Evolutionary conservation across 306 rosid genomes (phyloP).

Genomic region (Canavalia ensiformis): DNA sequence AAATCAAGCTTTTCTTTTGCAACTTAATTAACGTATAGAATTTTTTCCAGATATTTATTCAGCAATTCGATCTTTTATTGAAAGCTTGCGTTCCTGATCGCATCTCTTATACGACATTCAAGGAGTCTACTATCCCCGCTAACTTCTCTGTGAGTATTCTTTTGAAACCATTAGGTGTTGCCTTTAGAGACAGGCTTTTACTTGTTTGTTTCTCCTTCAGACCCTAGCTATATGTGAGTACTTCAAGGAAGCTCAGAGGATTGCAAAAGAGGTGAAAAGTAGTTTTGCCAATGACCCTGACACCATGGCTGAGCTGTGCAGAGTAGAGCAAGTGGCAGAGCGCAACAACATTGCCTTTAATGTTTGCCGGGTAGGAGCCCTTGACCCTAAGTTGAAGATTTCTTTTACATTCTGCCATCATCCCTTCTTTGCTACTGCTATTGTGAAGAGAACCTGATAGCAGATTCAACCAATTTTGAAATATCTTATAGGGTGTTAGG

Average conservation of each 20-base stretch:
- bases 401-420: constrained; percentile 85
- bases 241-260: constrained; percentile 92
- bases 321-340: constrained; percentile 92
- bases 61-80: constrained; percentile 93
- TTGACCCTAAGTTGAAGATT: constrained; percentile 78
- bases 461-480: constrained; percentile 66
- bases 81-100: constrained; percentile 91
- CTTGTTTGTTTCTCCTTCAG: constrained; percentile 53
- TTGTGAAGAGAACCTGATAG: constrained; percentile 83
- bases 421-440: constrained; percentile 86
- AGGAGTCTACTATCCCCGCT: constrained; percentile 65
- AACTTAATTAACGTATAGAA: constrained; percentile 13
- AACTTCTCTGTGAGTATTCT: constrained; percentile 74
- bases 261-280: constrained; percentile 81
- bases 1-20: constrained; percentile 33
- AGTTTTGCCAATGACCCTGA: constrained; percentile 81
- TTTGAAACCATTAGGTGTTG: not conserved
- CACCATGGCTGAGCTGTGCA: constrained; percentile 75
- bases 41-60: constrained; percentile 78
- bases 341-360: constrained; percentile 89
- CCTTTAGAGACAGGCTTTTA: not conserved
- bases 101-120: constrained; percentile 64
- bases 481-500: constrained; percentile 48
- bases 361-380: constrained; percentile 69
- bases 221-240: constrained; percentile 72